phyloP scores from a whole-genome alignment of 1,284 basidiomycete species.

The Pseudozyma thailandica region DNA sequence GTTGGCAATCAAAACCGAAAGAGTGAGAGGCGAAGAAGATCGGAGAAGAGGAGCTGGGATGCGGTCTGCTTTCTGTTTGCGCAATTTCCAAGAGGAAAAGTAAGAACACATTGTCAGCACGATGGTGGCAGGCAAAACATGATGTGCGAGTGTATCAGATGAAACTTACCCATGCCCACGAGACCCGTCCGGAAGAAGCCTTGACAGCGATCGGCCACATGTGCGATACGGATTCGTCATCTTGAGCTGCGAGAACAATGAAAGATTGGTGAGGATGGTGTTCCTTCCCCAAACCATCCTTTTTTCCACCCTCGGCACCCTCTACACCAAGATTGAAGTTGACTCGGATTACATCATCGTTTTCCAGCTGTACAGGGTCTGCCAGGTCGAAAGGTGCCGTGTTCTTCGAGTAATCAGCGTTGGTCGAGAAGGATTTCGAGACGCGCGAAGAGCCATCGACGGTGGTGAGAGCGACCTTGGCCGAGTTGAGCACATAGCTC shows the following conservation, averaged over 20 bases:
- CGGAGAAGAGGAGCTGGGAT: slow-evolving; percentile 34
- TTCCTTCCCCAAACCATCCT: slow-evolving; percentile 38
- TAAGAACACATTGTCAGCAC: background rate
- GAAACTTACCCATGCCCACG: slow-evolving; percentile 50
- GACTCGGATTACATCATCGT: slow-evolving; percentile 51
- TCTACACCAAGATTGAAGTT: slow-evolving; percentile 41
- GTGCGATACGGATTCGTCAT: slow-evolving; percentile 11
- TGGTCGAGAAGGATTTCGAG: slow-evolving; percentile 39
- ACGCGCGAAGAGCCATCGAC: slow-evolving; percentile 49
- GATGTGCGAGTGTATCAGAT: background rate
- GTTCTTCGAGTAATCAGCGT: slow-evolving; percentile 31
- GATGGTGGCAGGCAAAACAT: background rate
- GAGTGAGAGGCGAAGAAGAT: slow-evolving; percentile 21
- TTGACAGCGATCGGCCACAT: slow-evolving; percentile 48
- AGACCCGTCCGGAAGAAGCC: slow-evolving; percentile 42
- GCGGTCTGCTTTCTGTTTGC: slow-evolving; percentile 38
- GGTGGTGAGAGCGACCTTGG: slow-evolving; percentile 46
- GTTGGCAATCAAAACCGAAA: slow-evolving; percentile 50
- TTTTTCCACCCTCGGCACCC: slow-evolving; percentile 14
- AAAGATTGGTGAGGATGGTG: slow-evolving; percentile 52
- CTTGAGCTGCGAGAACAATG: slow-evolving; percentile 36
- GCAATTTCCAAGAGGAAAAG: background rate
- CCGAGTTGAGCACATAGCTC: slow-evolving; percentile 45
- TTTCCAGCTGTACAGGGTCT: slow-evolving; percentile 40
- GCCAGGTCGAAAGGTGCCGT: slow-evolving; percentile 30